Base-by-base conservation (phyloP, 441 rosid genomes). In the Gossypium aridum region DNA sequence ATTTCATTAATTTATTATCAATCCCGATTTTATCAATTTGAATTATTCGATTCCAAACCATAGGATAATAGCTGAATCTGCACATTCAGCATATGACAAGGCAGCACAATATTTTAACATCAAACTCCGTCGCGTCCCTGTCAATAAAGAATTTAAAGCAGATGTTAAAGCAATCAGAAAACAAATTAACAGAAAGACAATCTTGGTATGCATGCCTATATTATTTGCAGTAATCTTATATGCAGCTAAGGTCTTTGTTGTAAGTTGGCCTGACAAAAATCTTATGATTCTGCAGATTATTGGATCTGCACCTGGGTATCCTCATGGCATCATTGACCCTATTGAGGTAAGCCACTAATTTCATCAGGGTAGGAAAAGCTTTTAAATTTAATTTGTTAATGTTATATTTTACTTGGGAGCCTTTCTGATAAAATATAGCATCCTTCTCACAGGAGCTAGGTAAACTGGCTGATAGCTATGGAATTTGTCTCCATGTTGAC, bases 301-400 rank as follows among this genome's bases (percentile, higher is more conserved):
- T 82, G 99, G 97, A 84, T 96, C 98, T 80, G 96, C 99, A 47
- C 98, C 99, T 37, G 98, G 98, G 25, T 96, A 81, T 78, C 99
- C 98, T 84, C 99, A 96, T 79, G 99, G 99, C 79, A 88, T 96
- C 80, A 88, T 96, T 25, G 99, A 93, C 78, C 98, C 97, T 71
- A 92, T 96, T 75, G 94, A 93, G 94, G 99, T 93, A 76, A 64
- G 84, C 72, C 73, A 45, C 60, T 57, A 0, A 10, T 69, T 37
- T 20, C 62, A 54, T 16, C 53, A 14, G 22, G 71, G 39, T 34
- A 26, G 22, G 51, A 17, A 76, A 61, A 54, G 53, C 55, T 37
- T 53, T 31, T 63, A 69, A 74, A 70, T 59, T 54, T 37, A 71
- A 70, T 70, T 53, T 68, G 71, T 56, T 55, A 49, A 62, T 49